phyloP scores from a whole-genome alignment of 1,284 basidiomycete genomes.

The Puccinia hordei region DNA sequence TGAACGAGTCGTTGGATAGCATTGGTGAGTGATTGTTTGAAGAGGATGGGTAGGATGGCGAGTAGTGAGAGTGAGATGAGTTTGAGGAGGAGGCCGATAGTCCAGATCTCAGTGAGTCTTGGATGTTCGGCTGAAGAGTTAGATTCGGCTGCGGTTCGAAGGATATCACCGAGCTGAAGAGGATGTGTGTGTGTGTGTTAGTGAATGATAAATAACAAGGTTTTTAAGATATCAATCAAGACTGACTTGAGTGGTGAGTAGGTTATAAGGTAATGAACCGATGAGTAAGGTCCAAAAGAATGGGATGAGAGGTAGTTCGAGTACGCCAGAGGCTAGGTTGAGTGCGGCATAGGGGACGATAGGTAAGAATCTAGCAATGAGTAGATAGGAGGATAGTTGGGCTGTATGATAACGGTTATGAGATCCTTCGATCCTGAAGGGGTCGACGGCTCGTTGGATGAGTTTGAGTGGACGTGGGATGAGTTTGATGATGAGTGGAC shows the following conservation, averaged over 20 bases:
- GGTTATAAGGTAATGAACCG: constrained; percentile 58
- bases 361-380: constrained; percentile 45
- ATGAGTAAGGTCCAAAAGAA: constrained; percentile 58
- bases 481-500: constrained; percentile 54
- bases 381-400: constrained; percentile 54
- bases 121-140: background rate
- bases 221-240: too few species aligned
- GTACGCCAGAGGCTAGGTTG: constrained; percentile 56
- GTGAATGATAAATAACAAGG: too few species aligned
- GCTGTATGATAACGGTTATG: constrained; percentile 45
- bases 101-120: background rate
- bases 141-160: background rate
- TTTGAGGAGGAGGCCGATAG: background rate
- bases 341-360: constrained; percentile 50
- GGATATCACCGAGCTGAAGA: background rate
- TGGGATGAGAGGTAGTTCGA: constrained; percentile 55
- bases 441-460: constrained; percentile 53
- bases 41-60: background rate
- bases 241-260: constrained; percentile 53
- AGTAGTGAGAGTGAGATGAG: background rate
- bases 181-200: background rate
- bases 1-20: background rate
- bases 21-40: background rate
- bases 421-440: constrained; percentile 27
- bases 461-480: constrained; percentile 56